Evolutionary conservation across 176 grass and related monocot genomes (phyloP).

Genomic region (Calamus simplicifolius): DNA sequence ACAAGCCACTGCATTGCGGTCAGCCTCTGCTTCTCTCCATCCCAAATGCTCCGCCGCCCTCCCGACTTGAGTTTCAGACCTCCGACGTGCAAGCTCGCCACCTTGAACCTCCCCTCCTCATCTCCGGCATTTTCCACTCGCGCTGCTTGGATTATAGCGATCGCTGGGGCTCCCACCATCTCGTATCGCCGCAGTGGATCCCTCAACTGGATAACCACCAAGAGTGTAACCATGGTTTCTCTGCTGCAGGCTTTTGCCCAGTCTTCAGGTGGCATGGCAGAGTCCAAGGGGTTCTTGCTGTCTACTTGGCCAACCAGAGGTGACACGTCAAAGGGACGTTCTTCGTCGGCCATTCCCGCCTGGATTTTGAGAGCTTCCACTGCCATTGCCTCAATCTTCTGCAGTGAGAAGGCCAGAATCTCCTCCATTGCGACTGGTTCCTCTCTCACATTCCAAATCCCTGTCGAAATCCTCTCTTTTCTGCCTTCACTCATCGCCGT

Average conservation of each 20-base stretch:
- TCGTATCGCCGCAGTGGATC: conserved; percentile 83
- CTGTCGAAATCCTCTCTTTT: conserved; percentile 52
- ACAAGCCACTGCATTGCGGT: conserved; percentile 94
- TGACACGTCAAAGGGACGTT: conserved; percentile 63
- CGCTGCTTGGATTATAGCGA: conserved; percentile 59
- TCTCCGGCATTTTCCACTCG: background rate
- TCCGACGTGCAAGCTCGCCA: conserved; percentile 59
- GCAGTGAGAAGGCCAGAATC: conserved; percentile 55
- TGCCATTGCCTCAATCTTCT: conserved; percentile 73
- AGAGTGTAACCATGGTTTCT: conserved; percentile 25
- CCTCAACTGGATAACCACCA: conserved; percentile 67
- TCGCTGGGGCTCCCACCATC: conserved; percentile 52
- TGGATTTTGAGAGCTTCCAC: conserved; percentile 78
- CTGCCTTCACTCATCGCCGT: conserved; percentile 43
- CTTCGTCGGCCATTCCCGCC: conserved; percentile 52
- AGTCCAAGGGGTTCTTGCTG: conserved; percentile 35
- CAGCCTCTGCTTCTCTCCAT: conserved; percentile 74
- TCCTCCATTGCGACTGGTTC: conserved; percentile 48
- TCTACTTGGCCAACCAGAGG: conserved; percentile 1
- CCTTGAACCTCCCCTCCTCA: conserved; percentile 66
- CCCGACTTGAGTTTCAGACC: conserved; percentile 43
- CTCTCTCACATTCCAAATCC: conserved; percentile 61
- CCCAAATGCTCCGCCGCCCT: conserved; percentile 48
- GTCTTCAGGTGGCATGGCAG: conserved; percentile 42
- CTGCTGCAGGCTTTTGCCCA: conserved; percentile 27